A percentile compares a stretch with the other conserved stretches of the same genome.
Evolutionary conservation across 2,329 filamentous ascomycete species (phyloP).

Genomic region (Colletotrichum horii): DNA sequence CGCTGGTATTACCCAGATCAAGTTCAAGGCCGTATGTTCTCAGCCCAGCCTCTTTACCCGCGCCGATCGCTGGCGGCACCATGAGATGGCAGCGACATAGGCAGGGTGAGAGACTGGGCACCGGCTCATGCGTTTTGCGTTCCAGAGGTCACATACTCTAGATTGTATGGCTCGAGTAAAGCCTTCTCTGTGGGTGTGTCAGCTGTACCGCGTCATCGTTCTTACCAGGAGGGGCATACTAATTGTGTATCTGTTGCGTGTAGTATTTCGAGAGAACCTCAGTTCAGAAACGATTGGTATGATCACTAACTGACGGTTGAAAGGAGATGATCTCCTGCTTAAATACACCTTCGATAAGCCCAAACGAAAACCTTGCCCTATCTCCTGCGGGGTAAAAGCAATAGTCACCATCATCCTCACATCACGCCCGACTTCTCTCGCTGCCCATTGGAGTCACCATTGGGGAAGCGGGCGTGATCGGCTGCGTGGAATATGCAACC

Average conservation of each 20-base stretch:
- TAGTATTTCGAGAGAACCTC: not conserved
- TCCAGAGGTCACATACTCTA: slow-evolving; percentile 14
- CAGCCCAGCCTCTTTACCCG: slow-evolving; percentile 49
- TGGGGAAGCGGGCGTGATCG: not conserved
- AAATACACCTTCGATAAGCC: slow-evolving; percentile 10
- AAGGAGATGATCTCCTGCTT: not conserved
- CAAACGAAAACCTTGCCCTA: not conserved
- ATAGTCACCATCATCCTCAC: not conserved
- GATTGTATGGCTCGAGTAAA: not conserved
- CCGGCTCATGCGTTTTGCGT: slow-evolving; percentile 63
- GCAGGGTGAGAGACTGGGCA: slow-evolving; percentile 42
- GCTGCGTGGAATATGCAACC: slow-evolving; percentile 8
- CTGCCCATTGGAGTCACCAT: not conserved
- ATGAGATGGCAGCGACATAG: slow-evolving; percentile 8
- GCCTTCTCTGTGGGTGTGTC: slow-evolving; percentile 6
- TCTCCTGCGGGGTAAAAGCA: slow-evolving; percentile 18
- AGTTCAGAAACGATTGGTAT: rapidly evolving
- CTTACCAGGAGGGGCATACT: slow-evolving; percentile 6
- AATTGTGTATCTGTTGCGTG: not conserved
- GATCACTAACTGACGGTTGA: rapidly evolving
- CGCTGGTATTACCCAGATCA: slow-evolving; percentile 99
- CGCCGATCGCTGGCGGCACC: slow-evolving; percentile 26
- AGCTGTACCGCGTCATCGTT: not conserved
- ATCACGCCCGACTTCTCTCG: not conserved
- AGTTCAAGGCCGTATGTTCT: slow-evolving; percentile 94